Base-by-base conservation (phyloP, 148 eudicot species). In the Chenopodium album region DNA sequence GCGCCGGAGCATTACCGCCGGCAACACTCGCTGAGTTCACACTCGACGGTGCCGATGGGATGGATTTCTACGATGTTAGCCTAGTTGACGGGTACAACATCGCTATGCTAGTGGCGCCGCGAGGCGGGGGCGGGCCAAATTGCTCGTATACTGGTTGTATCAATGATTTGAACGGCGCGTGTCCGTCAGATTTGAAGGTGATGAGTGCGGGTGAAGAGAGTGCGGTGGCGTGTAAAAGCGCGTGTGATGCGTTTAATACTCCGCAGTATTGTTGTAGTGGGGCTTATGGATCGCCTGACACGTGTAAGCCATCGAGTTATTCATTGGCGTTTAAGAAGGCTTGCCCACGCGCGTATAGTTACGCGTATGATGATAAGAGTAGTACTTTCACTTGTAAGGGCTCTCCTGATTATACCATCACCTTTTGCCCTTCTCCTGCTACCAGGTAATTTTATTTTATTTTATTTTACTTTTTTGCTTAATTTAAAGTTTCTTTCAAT, bases 21-120 rank as follows among this genome's bases (percentile, higher is more conserved):
- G 93, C 94, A 3, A 89, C 94, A 17, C 89, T 93, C 1, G 92
- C 92, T 0, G 97, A 93, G 77, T 90, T 93, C 85, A 91, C 90
- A 0, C 88, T 93, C 4, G 78, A 86, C 83, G 93, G 92, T 4
- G 75, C 48, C 37, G 85, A 79, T 28, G 93, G 93, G 13, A 70
- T 86, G 80, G 94, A 91, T 46, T 93, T 93, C 85, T 93, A 76
- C 64, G 97, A 93, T 59, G 94, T 93, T 26, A 93, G 97, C 84
- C 86, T 93, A 11, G 97, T 93, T 22, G 97, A 93, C 81, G 97
- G 97, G 31, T 93, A 93, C 85, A 93, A 93, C 65, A 88, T 93
- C 3, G 89, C 97, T 13, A 88, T 93, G 90, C 77, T 88, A 46
- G 95, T 92, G 47, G 84, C 74, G 3, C 94, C 97, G 0, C 83